These are phyloP conservation scores for Pseudonitzschia pungens DNA, from an alignment of 108 stramenopile genomes.

Conservation along the genomic window DNA sequence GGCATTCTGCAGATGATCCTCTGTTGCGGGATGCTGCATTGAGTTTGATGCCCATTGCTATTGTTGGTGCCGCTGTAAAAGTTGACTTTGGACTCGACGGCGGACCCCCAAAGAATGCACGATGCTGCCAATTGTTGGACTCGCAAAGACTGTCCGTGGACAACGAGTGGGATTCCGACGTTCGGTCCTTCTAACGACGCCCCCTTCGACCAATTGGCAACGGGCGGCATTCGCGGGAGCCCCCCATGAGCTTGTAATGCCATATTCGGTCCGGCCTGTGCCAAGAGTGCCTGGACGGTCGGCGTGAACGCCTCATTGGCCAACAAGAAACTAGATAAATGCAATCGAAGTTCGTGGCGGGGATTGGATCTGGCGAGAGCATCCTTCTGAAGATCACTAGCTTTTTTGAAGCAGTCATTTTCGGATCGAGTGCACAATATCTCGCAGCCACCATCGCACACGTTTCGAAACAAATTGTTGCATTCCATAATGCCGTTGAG, in stretches of 20 bases:
- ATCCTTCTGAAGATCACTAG: slow-evolving; percentile 20
- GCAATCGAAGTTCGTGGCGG: slow-evolving; percentile 38
- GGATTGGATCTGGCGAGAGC: neutral
- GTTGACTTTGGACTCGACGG: slow-evolving; percentile 27
- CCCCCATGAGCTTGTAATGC: slow-evolving; percentile 26
- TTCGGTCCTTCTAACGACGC: slow-evolving; percentile 50
- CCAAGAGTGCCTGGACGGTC: slow-evolving; percentile 62
- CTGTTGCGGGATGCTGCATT: slow-evolving; percentile 8
- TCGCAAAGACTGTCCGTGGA: slow-evolving; percentile 37
- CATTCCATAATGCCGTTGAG: slow-evolving; percentile 42
- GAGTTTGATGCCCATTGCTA: neutral
- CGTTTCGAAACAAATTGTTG: slow-evolving; percentile 36
- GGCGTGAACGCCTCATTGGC: slow-evolving; percentile 47
- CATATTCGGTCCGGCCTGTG: slow-evolving; percentile 42
- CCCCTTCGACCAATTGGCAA: slow-evolving; percentile 75
- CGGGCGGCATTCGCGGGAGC: slow-evolving; percentile 43
- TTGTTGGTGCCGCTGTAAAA: slow-evolving; percentile 11
- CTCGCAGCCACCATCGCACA: slow-evolving; percentile 33
- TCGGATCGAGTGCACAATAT: slow-evolving; percentile 11
- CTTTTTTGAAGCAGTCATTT: slow-evolving; percentile 21
- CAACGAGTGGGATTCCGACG: slow-evolving; percentile 55
- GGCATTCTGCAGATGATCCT: slow-evolving; percentile 52
- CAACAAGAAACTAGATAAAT: slow-evolving; percentile 41
- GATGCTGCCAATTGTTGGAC: slow-evolving; percentile 45
- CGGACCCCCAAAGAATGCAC: slow-evolving; percentile 37